Evolutionary conservation across 257 asterid genomes (phyloP), one percentile per base, ranked within the genome.

Genomic region (Oldenlandia corymbosa): DNA sequence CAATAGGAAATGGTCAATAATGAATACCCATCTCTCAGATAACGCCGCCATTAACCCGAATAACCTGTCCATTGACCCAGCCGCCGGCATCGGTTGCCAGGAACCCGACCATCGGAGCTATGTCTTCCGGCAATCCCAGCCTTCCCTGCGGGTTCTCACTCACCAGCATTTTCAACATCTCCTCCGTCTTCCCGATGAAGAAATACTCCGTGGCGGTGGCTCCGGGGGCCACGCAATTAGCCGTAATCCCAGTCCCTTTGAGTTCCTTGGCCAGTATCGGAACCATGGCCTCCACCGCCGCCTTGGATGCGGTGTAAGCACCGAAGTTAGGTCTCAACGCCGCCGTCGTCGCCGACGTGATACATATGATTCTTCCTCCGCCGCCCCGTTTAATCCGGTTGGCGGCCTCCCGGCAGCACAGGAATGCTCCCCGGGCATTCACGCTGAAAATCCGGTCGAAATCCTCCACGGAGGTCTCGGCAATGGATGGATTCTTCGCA

Each of bases 271-370:
- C 93, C 56, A 64, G 72, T 30, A 81, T 74, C 83, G 76, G 82
- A 55, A 80, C 72, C 90, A 87, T 80, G 64, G 87, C 77, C 80
- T 87, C 95, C 63, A 84, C 86, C 18, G 90, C 95, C 41, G 95
- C 93, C 58, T 87, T 87, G 21, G 92, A 84, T 12, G 86, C 90
- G 16, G 83, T 56, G 60, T 83, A 84, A n/a, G 88, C 81, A 2
- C 76, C 85, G 78, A 48, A 84, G 4, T 90, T 79, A 7, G 93
- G 90, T 46, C 18, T 60, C 69, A 85, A 14, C 10, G 81, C 72
- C 30, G 72, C 93, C 26, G 76, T 83, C 31, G 76, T 0, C 7
- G 93, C 79, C 17, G 87, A 51, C 42, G 95, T 66, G 21, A 85
- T 62, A 55, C 79, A 68, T 14, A 87, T 65, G 18, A 87, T 83